Conservation (phyloP, 2,329 filamentous ascomycete species). For the Colletotrichum incanum region DNA sequence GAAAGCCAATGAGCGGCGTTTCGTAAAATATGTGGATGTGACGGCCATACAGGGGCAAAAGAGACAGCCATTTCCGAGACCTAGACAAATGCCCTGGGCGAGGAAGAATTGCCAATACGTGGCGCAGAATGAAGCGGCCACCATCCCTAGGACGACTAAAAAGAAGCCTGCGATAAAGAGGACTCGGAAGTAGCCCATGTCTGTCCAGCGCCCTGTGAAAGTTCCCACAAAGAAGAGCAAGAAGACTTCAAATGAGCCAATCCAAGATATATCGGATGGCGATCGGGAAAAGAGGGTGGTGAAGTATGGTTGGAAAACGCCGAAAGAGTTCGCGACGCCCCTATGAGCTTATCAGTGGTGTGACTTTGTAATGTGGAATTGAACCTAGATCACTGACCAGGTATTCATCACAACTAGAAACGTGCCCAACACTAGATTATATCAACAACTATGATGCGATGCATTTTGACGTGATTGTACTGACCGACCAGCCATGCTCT, state of each 20-base stretch:
- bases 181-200: conserved; percentile 67
- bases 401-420: conserved; percentile 67
- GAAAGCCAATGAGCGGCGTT: conserved; percentile 71
- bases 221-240: conserved; percentile 70
- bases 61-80: conserved; percentile 73
- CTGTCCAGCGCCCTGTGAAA: conserved; percentile 67
- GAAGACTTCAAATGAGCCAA: conserved; percentile 69
- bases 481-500: conserved; percentile 63
- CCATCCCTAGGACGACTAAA: conserved; percentile 63
- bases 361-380: neutral
- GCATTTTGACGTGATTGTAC: conserved; percentile 37
- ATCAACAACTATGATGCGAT: neutral
- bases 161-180: conserved; percentile 58
- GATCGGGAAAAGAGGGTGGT: conserved; percentile 54
- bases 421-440: conserved; percentile 51
- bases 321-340: conserved; percentile 71
- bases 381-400: conserved; percentile 53
- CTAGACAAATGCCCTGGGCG: conserved; percentile 68
- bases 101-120: conserved; percentile 71
- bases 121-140: conserved; percentile 60
- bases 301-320: conserved; percentile 70
- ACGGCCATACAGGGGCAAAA: conserved; percentile 77
- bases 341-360: conserved; percentile 46
- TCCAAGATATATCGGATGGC: conserved; percentile 67
- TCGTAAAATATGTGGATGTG: conserved; percentile 76